phyloP scores from a whole-genome alignment of 169 alveolate genomes.

The Neospora caninum region DNA sequence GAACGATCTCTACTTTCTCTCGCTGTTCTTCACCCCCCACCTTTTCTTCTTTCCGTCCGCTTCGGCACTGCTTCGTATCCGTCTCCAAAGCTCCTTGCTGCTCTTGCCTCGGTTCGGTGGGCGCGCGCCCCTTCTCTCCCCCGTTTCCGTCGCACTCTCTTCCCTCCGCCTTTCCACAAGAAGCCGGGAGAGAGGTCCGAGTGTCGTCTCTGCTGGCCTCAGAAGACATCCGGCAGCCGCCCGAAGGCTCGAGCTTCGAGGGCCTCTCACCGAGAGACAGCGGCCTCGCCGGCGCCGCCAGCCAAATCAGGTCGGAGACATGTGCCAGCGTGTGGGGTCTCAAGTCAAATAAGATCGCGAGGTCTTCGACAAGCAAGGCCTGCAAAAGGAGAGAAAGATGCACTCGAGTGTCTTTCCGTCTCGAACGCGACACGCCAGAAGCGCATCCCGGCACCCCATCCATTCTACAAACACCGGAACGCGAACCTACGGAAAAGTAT shows the following conservation, averaged over 20 bases:
- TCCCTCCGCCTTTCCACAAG: no score
- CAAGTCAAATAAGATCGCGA: slow-evolving; percentile 34
- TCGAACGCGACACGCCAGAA: no score
- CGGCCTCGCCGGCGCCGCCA: slow-evolving; percentile 11
- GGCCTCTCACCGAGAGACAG: no score
- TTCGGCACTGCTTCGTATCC: no score
- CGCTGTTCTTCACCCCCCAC: not conserved
- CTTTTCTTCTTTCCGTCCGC: not conserved
- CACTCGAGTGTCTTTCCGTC: not conserved
- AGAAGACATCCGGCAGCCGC: not conserved
- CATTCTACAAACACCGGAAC: no score
- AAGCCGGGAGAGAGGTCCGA: no score
- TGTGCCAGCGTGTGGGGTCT: slow-evolving; percentile 30
- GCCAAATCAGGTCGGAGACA: slow-evolving; percentile 40
- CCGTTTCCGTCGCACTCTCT: no score
- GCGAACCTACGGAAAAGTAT: no score
- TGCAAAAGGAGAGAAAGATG: not conserved
- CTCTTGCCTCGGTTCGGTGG: not conserved
- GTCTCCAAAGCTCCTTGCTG: not conserved
- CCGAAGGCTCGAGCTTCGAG: not conserved
- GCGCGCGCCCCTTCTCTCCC: no score
- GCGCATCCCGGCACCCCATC: no score
- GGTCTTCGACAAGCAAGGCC: slow-evolving; percentile 46
- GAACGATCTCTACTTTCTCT: not conserved
- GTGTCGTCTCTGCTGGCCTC: not conserved